Evolutionary conservation across 2,329 filamentous ascomycete genomes (phyloP), one percentile per base, ranked within the genome.

Genomic region (Cladophialophora immunda): DNA sequence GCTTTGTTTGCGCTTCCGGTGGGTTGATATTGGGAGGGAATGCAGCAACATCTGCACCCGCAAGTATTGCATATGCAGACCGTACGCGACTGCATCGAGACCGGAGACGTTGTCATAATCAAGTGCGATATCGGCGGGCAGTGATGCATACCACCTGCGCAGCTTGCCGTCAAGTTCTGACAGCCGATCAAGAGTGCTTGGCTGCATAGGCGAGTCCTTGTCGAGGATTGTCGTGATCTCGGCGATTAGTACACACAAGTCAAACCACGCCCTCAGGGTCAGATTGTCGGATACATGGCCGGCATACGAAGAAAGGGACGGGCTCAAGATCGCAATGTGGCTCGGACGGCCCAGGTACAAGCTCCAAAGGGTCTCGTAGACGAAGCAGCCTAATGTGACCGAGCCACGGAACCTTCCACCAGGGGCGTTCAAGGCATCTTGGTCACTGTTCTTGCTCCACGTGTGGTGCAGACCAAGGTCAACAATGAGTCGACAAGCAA

Each of bases 311-410:
- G 57, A 30, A 17, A 47, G 15, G 25, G 57, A 60, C 45, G 45
- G 45, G 45, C 45, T 13, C 45, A 50, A 13, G 19, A 50, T 50
- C 11, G 45, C 19, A 32, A 60, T 60, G 34, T 41, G 38, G 25
- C 29, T 47, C 27, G 57, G 57, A 6, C 57, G 38, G 17, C 57
- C 57, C 25, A 60, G 41, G 38, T 60, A 60, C 15, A 60, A 34
- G 41, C 57, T 60, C 57, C 57, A 60, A 22, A 60, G 57, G 36
- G 57, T 60, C 22, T 41, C 57, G n/a, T 60, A 60, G n/a, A 60
- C 38, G 36, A 60, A 47, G 34, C 34, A 45, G 19, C 57, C 57
- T 17, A 60, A 47, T 15, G 38, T 15, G 7, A 60, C 22, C 1
- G 57, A 60, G 38, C 22, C 47, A 41, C 41, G 47, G 19, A 47